Conservation (phyloP, 441 rosid species). For the Gossypium laxum region DNA sequence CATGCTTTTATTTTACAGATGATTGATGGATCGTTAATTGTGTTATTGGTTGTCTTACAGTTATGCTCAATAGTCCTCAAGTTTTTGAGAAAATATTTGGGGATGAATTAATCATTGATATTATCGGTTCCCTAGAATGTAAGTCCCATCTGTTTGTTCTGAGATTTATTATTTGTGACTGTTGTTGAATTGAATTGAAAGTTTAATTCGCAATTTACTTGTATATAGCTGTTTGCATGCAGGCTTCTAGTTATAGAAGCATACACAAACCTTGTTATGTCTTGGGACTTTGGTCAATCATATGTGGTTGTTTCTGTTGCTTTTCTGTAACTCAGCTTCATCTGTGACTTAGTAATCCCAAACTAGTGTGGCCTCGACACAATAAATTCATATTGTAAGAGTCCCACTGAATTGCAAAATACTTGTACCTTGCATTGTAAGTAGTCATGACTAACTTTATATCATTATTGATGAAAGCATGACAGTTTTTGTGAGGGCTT, state of each 20-base stretch:
- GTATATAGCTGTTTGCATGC: background rate
- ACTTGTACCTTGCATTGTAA: background rate
- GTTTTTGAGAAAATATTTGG: constrained; percentile 83
- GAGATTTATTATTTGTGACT: background rate
- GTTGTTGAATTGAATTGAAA: background rate
- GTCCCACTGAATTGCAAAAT: background rate
- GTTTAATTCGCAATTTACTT: constrained; percentile 1
- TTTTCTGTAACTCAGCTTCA: background rate
- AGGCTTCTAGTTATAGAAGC: background rate
- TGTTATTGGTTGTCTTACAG: constrained; percentile 36
- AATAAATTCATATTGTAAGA: background rate
- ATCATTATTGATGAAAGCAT: background rate
- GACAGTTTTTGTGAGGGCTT: background rate
- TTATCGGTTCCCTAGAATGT: constrained; percentile 95
- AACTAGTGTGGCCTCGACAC: background rate
- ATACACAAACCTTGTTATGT: background rate
- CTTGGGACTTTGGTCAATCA: background rate
- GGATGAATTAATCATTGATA: constrained; percentile 88
- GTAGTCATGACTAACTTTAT: background rate
- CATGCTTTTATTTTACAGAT: constrained; percentile 9
- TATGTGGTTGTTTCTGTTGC: background rate
- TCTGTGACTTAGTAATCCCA: background rate
- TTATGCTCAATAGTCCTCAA: constrained; percentile 82
- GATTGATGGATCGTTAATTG: constrained; percentile 17
- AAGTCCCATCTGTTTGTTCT: constrained; percentile 28